Base-by-base conservation (phyloP, 495 filamentous ascomycete genomes). In the Hypoxylon trugodes region DNA sequence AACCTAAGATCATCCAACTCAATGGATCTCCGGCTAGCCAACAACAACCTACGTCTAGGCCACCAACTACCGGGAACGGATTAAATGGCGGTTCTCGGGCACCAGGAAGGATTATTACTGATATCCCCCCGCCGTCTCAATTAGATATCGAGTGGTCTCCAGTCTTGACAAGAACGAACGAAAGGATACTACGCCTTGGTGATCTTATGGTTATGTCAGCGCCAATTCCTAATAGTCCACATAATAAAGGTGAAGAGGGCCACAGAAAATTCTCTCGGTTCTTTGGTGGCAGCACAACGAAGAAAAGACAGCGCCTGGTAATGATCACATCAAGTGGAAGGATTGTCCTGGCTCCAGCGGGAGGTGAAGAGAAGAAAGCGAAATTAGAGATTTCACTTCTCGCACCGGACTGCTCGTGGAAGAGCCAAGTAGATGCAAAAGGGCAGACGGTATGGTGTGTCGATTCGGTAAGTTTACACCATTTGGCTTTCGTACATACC, bases 91-190 rank as follows among this genome's bases (percentile, higher is more conserved):
- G 72, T 35, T 76, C 73, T 59, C 80, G 76, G 54, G 65, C 48
- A 46, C 87, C 91, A 16, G 88, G 93, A 8, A 84, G 93, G 57
- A 86, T 97, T 35, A 95, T 98, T 54, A 98, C 96, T 1, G 96
- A 99, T 72, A 81, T 99, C 21, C 93, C 96, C 1, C 93, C 96
- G 25, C 96, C 96, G 7, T 96, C 90, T 54, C 96, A 99, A 73
- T 81, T 99, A 12, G 96, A 99, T 74, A 96, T 99, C 55, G 96
- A 98, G 76, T 99, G 96, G 96, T 97, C 94, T 1, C 96, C 96
- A 6, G 96, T 99, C 2, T 76, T 99, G 50, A 96, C 90, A 25
- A 88, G 86, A 53, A 86, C 84, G 54, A 97, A 97, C 69, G 96
- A 99, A 77, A 83, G 96, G 43, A 99, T 99, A 52, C 73, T 99